A percentile compares a stretch with the other conserved stretches of the same genome.
Evolutionary conservation across 176 grass and related monocot genomes (phyloP).

Genomic region (Zoysia pacifica): DNA sequence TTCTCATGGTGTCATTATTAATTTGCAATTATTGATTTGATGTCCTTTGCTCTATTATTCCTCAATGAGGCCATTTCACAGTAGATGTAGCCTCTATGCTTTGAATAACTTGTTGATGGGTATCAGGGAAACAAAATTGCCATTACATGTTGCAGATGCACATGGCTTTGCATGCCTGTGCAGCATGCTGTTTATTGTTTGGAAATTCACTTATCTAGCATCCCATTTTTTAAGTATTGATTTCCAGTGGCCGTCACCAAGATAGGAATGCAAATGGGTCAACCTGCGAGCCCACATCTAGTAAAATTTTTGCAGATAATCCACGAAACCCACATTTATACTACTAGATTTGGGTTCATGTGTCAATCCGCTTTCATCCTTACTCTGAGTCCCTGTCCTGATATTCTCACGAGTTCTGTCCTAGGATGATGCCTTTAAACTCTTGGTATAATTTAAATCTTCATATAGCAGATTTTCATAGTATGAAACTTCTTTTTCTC

Average conservation of each 20-base stretch:
- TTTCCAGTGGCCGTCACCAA: no score
- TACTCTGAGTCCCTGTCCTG: neutral
- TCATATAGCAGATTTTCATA: slow-evolving; percentile 1
- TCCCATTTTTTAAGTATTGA: slow-evolving; percentile 1
- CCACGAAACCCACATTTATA: no score
- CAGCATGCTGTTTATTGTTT: slow-evolving; percentile 12
- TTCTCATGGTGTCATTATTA: no score
- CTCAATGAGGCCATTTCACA: neutral
- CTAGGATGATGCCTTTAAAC: slow-evolving; percentile 1
- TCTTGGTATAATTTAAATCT: slow-evolving; percentile 2
- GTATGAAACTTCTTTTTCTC: neutral
- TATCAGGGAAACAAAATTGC: slow-evolving; percentile 6
- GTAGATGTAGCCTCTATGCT: neutral
- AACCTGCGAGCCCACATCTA: no score
- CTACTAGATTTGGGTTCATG: no score
- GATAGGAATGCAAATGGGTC: no score
- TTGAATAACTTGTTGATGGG: slow-evolving; percentile 3
- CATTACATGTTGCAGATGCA: neutral
- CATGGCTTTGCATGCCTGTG: slow-evolving; percentile 7
- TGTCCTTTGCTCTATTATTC: slow-evolving; percentile 7
- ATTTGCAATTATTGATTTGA: neutral
- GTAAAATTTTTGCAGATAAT: no score
- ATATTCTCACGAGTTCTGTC: neutral
- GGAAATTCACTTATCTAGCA: neutral
- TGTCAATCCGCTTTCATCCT: no score